A percentile compares a stretch with the other conserved stretches of the same genome.
These are phyloP conservation scores for Alternaria ventricosa DNA, from an alignment of 2,329 filamentous ascomycete species.

Conservation along the genomic window DNA sequence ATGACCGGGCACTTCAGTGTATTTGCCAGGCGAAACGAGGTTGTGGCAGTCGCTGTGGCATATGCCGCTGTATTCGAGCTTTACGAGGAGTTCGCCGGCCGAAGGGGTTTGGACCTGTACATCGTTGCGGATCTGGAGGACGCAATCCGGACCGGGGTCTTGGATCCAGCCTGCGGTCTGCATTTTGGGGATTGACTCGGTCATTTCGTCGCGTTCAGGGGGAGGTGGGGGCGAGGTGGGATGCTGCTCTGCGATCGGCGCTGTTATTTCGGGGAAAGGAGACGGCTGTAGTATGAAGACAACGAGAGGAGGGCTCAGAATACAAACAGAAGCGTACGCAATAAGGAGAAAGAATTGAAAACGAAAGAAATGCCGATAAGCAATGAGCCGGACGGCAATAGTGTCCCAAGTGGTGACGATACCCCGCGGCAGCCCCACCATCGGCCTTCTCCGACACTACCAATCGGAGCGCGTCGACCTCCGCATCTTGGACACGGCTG, in stretches of 20 bases:
- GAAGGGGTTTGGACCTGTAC: slow-evolving; percentile 48
- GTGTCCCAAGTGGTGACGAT: background rate
- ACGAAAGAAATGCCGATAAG: background rate
- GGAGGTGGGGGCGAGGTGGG: background rate
- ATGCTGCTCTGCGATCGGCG: background rate
- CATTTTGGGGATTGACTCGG: slow-evolving; percentile 32
- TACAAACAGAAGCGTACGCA: too few relatives aligned
- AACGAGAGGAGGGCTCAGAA: background rate
- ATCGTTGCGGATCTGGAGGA: slow-evolving; percentile 45
- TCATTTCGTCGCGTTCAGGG: background rate
- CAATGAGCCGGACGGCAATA: background rate
- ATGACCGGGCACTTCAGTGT: slow-evolving; percentile 56
- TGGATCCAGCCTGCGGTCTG: slow-evolving; percentile 50
- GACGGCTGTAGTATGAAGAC: background rate
- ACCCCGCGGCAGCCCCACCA: slow-evolving; percentile 12
- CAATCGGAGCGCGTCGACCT: slow-evolving; percentile 15
- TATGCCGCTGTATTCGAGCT: slow-evolving; percentile 56
- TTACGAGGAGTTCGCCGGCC: slow-evolving; percentile 53
- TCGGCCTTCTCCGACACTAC: slow-evolving; percentile 4
- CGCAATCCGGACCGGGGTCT: slow-evolving; percentile 42
- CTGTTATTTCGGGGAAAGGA: background rate
- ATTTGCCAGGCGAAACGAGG: slow-evolving; percentile 51
- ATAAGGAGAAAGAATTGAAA: too few relatives aligned
- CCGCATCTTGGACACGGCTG: background rate
- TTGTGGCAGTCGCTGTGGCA: slow-evolving; percentile 58